Base-by-base conservation (phyloP, 148 eudicot genomes). In the Oxyria digyna region DNA sequence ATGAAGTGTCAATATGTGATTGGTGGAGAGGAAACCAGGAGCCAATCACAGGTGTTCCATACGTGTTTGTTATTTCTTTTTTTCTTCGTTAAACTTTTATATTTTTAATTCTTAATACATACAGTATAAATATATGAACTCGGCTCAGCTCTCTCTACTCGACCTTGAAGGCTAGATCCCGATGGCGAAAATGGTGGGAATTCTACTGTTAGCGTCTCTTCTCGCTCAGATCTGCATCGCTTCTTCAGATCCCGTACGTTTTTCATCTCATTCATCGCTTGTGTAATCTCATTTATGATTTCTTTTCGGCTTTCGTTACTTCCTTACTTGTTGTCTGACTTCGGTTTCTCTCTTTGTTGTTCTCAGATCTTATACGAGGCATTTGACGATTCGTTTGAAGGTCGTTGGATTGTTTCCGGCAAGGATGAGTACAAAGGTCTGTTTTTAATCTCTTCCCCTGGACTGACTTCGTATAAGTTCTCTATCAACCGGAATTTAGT, bases 401-500 rank as follows among this genome's bases (percentile, higher is more conserved):
- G 95, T 31, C 75, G 87, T 43, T 93, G 98, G 98, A 84, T 79
- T 59, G 88, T 79, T 3, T 89, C 98, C 18, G 77, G 88, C 83
- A 93, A 93, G 59, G 87, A 78, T 4, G 98, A 89, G 0, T 93
- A 93, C 62, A 33, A 72, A 77, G 98, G 98, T 92, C 35, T n/a
- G n/a, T n/a, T n/a, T n/a, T n/a, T n/a, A n/a, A n/a, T n/a, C n/a
- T n/a, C n/a, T n/a, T n/a, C n/a, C n/a, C n/a, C n/a, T n/a, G n/a
- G n/a, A n/a, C n/a, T n/a, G n/a, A n/a, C n/a, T n/a, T n/a, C n/a
- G n/a, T n/a, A n/a, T n/a, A n/a, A n/a, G n/a, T n/a, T n/a, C n/a
- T n/a, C n/a, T n/a, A n/a, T n/a, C n/a, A n/a, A n/a, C n/a, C n/a
- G n/a, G n/a, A n/a, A n/a, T n/a, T n/a, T n/a, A n/a, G n/a, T n/a